These are phyloP conservation scores for Phytophthora citricola DNA, from an alignment of 352 stramenopile genomes.

Conservation along the genomic window DNA sequence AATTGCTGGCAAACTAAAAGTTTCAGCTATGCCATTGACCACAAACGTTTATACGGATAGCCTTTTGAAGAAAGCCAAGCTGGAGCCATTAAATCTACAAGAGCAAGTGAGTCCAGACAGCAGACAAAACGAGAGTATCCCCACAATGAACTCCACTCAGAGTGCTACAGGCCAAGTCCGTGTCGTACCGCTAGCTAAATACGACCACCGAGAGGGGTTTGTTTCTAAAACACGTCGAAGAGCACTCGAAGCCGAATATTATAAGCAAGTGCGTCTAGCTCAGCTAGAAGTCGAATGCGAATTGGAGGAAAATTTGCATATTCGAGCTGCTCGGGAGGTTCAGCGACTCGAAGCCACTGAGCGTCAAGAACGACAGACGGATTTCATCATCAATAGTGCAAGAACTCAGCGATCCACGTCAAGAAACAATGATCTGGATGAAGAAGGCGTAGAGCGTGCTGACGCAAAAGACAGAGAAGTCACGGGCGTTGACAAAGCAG, in stretches of 20 bases:
- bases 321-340: slow-evolving; percentile 57
- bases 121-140: not conserved
- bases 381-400: slow-evolving; percentile 4
- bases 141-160: slow-evolving; percentile 4
- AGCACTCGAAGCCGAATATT: slow-evolving; percentile 69
- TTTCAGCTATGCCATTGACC: slow-evolving; percentile 28
- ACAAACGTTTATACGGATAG: not conserved
- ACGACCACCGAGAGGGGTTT: slow-evolving; percentile 47
- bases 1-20: slow-evolving; percentile 59
- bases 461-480: not conserved
- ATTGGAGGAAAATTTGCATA: slow-evolving; percentile 75
- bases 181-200: slow-evolving; percentile 15
- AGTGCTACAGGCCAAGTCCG: slow-evolving; percentile 29
- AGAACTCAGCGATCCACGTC: not conserved
- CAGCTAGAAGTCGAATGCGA: slow-evolving; percentile 78
- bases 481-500: not conserved
- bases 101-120: not conserved
- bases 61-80: slow-evolving; percentile 24
- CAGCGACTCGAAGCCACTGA: slow-evolving; percentile 26
- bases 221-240: slow-evolving; percentile 60
- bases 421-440: not conserved
- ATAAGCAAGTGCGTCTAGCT: slow-evolving; percentile 70
- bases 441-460: not conserved
- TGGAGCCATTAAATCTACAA: slow-evolving; percentile 12
- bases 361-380: slow-evolving; percentile 25